phyloP scores from a whole-genome alignment of 345 rosid genomes.

The Rhodamnia argentea region DNA sequence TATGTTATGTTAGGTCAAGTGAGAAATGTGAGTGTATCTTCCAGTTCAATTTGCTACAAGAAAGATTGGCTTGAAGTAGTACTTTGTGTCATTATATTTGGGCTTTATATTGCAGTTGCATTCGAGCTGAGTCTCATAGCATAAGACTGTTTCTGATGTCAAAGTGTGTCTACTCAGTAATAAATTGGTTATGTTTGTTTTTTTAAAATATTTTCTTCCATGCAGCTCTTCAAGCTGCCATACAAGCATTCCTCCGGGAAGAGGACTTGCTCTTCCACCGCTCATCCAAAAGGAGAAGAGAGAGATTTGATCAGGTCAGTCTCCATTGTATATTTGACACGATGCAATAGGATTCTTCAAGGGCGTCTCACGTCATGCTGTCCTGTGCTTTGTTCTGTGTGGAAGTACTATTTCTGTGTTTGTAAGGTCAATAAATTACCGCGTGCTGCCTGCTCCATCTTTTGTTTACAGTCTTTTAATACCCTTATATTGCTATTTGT shows the following conservation, averaged over 20 bases:
- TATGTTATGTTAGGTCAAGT: neutral
- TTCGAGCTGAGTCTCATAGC: neutral
- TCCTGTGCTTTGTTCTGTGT: neutral
- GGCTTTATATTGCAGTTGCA: neutral
- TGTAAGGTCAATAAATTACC: neutral
- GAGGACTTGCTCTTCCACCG: slow-evolving; percentile 50
- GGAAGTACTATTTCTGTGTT: neutral
- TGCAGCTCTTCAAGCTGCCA: slow-evolving; percentile 72
- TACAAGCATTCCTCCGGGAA: slow-evolving; percentile 75
- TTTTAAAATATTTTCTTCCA: neutral
- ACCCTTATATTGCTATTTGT: neutral
- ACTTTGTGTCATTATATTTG: neutral
- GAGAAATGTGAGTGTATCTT: neutral
- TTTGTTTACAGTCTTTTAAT: neutral
- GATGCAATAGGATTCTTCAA: neutral
- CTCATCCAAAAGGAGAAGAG: slow-evolving; percentile 70
- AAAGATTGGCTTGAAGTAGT: neutral
- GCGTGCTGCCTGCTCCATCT: neutral
- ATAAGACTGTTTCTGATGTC: neutral
- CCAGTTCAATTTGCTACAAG: neutral
- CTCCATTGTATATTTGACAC: neutral
- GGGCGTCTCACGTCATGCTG: neutral
- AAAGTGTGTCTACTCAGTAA: neutral
- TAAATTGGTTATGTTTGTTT: neutral
- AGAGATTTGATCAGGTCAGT: slow-evolving; percentile 67